Evolutionary conservation across 305 asterid species (phyloP).

Genomic region (Lippia alba): DNA sequence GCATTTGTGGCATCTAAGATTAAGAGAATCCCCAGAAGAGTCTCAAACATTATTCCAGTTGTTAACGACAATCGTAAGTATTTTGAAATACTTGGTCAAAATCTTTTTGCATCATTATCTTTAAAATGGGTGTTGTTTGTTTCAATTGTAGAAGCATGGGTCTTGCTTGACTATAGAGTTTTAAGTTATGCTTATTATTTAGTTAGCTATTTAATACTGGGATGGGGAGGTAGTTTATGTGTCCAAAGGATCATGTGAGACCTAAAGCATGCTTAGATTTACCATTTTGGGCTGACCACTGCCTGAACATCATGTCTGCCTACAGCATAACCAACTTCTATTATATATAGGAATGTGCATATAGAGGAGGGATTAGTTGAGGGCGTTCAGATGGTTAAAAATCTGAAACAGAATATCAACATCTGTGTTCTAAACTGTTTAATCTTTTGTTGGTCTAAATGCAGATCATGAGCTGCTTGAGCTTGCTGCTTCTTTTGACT

Average conservation of each 20-base stretch:
- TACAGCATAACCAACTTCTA: slow-evolving; percentile 3
- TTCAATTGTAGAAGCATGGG: slow-evolving; percentile 7
- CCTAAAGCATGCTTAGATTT: slow-evolving; percentile 6
- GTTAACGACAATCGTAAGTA: slow-evolving; percentile 71
- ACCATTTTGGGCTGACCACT: neutral
- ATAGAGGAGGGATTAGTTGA: slow-evolving; percentile 25
- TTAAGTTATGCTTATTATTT: neutral
- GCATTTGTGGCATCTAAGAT: slow-evolving; percentile 37
- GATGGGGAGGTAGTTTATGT: neutral
- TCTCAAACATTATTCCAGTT: slow-evolving; percentile 78
- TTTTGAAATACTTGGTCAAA: slow-evolving; percentile 21
- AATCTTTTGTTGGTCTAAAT: slow-evolving; percentile 34
- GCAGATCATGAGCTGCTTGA: slow-evolving; percentile 93
- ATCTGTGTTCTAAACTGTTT: slow-evolving; percentile 17
- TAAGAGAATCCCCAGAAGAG: slow-evolving; percentile 64
- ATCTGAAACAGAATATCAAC: slow-evolving; percentile 21
- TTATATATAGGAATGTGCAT: slow-evolving; percentile 18
- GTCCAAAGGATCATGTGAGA: neutral
- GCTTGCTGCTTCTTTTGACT: slow-evolving; percentile 81
- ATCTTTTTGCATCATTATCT: slow-evolving; percentile 5
- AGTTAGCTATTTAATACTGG: neutral
- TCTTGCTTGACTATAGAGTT: neutral
- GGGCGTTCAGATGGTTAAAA: slow-evolving; percentile 13
- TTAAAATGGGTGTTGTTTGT: slow-evolving; percentile 1
- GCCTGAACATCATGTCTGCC: slow-evolving; percentile 20